Evolutionary conservation across 768 basidiomycete genomes (phyloP).

Genomic region (Naganishia vishniacii): DNA sequence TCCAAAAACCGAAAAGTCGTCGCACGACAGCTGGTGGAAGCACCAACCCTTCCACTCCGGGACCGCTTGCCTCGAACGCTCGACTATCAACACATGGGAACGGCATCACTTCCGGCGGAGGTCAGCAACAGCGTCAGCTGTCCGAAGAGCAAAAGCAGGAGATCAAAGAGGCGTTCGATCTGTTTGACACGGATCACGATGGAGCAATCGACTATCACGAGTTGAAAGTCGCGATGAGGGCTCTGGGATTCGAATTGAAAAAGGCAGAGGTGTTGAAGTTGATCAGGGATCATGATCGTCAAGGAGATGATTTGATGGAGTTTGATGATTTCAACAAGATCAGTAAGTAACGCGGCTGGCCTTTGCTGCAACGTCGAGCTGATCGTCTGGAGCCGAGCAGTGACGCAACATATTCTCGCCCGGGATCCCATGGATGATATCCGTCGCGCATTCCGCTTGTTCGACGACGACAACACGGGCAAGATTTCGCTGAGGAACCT

Average conservation of each 20-base stretch:
- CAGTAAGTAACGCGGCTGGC: constrained; percentile 55
- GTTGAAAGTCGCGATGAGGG: constrained; percentile 96
- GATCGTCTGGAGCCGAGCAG: constrained; percentile 50
- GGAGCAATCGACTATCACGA: constrained; percentile 95
- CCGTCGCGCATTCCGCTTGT: constrained; percentile 87
- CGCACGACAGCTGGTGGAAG: constrained; percentile 8
- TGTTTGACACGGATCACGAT: constrained; percentile 99
- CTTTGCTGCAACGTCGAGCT: neutral
- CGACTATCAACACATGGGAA: constrained; percentile 14
- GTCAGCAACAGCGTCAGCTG: constrained; percentile 33
- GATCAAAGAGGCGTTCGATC: constrained; percentile 96
- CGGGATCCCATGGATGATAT: constrained; percentile 97
- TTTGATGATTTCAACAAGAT: constrained; percentile 91
- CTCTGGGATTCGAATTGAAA: constrained; percentile 94
- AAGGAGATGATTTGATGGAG: constrained; percentile 67
- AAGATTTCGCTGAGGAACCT: constrained; percentile 88
- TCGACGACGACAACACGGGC: constrained; percentile 92
- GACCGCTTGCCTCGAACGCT: constrained; percentile 18
- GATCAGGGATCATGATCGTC: constrained; percentile 81
- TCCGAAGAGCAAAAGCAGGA: constrained; percentile 66
- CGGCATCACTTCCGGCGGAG: constrained; percentile 13
- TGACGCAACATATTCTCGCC: constrained; percentile 87
- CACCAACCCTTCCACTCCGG: constrained; percentile 19
- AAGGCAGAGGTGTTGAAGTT: constrained; percentile 97
- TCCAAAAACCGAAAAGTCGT: constrained; percentile 21